These are phyloP conservation scores for Protomyces inundatus DNA, from an alignment of 1,139 yeast species.

Conservation along the genomic window DNA sequence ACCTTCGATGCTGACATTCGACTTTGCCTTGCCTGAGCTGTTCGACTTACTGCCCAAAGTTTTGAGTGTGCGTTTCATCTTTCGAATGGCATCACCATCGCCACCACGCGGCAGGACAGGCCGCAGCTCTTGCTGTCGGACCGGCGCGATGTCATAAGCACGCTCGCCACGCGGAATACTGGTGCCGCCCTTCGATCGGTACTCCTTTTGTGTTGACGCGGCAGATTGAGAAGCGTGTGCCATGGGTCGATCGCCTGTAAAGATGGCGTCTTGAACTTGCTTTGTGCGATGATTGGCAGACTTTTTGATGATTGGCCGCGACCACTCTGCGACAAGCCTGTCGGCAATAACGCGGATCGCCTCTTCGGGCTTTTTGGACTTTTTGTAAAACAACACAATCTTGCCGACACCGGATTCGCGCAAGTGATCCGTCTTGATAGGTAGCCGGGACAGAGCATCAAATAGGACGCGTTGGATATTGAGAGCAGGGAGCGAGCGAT, in stretches of 20 bases:
- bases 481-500: slow-evolving; percentile 93
- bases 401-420: slow-evolving; percentile 94
- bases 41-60: slow-evolving; percentile 8
- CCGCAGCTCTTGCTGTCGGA: slow-evolving; percentile 10
- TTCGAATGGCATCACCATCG: slow-evolving; percentile 17
- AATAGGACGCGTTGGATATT: slow-evolving; percentile 89
- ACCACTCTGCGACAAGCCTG: slow-evolving; percentile 67
- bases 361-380: slow-evolving; percentile 84
- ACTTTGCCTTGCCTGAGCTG: slow-evolving; percentile 1
- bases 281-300: slow-evolving; percentile 92
- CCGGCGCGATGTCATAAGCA: slow-evolving; percentile 19
- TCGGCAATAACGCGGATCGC: slow-evolving; percentile 83
- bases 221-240: neutral
- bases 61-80: slow-evolving; percentile 19
- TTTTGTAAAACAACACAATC: slow-evolving; percentile 87
- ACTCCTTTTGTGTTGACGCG: neutral
- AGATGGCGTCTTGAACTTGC: slow-evolving; percentile 45
- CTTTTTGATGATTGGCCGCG: slow-evolving; percentile 93
- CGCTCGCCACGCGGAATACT: slow-evolving; percentile 23
- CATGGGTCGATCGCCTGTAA: slow-evolving; percentile 2
- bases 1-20: slow-evolving; percentile 20
- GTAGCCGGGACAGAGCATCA: slow-evolving; percentile 65
- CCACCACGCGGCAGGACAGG: slow-evolving; percentile 3
- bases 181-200: slow-evolving; percentile 20
- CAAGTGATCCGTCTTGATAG: slow-evolving; percentile 90